Evolutionary conservation across 1,284 basidiomycete genomes (phyloP).

Genomic region (Heterobasidion parviporum): DNA sequence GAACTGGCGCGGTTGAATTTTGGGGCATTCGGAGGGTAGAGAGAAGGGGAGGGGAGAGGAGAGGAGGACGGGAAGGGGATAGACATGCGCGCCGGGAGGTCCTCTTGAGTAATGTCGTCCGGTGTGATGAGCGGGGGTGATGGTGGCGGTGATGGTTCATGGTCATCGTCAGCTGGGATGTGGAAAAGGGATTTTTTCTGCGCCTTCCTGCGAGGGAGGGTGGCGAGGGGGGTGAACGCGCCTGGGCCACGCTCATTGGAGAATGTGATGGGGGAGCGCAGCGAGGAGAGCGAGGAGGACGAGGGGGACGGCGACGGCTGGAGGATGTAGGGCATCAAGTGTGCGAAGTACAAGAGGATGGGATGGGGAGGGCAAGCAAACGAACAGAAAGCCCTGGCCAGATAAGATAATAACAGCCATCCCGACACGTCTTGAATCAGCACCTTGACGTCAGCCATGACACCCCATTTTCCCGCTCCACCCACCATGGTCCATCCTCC

Average conservation of each 20-base stretch:
- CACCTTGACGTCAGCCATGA: too few species aligned
- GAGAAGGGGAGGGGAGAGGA: conserved; percentile 6
- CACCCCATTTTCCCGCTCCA: too few species aligned
- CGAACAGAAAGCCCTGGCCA: too few species aligned
- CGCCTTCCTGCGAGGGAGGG: conserved; percentile 35
- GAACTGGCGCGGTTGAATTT: conserved; percentile 16
- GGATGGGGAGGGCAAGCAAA: background rate
- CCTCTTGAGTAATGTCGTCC: conserved; percentile 8
- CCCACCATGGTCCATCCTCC: too few species aligned
- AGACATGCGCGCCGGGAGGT: conserved; percentile 27
- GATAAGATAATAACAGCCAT: too few species aligned
- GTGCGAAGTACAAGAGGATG: background rate
- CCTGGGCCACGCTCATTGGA: conserved; percentile 40
- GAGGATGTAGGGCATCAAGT: conserved; percentile 10
- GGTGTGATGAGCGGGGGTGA: conserved; percentile 16
- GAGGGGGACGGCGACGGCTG: background rate
- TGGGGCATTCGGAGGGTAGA: conserved; percentile 12
- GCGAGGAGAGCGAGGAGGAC: conserved; percentile 5
- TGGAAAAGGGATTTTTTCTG: conserved; percentile 27
- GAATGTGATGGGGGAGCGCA: conserved; percentile 27
- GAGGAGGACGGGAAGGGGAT: conserved; percentile 17
- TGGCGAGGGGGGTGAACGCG: conserved; percentile 41
- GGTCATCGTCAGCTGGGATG: conserved; percentile 19
- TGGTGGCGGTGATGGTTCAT: conserved; percentile 10
- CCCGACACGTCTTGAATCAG: too few species aligned